Base-by-base conservation (phyloP, 495 filamentous ascomycete species). In the Astrothelium macrocarpum region DNA sequence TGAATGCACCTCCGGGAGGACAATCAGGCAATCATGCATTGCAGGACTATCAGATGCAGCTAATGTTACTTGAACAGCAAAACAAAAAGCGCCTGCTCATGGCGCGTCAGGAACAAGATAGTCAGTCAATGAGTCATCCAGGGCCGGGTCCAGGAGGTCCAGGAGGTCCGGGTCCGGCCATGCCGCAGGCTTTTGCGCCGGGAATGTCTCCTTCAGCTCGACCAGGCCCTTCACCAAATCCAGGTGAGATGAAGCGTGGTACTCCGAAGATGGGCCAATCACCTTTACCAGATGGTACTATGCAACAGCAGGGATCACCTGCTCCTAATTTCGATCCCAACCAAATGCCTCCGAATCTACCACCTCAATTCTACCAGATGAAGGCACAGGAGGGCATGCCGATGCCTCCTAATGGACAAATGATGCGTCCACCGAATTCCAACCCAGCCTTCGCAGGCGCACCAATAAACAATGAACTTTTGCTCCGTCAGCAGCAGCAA, bases 41-140 rank as follows among this genome's bases (percentile, higher is more conserved):
- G 62, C 93, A 97, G 73, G 95, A 97, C 74, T 97, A 98, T 75
- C 94, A 98, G 77, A 96, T 97, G 94, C 94, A 98, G 71, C 79
- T 98, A 72, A 97, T 97, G 94, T 75, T 98, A 62, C 85, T 98
- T 45, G 94, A 98, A 75, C 94, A 98, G 77, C 94, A 98, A 74
- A 98, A 97, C 70, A 98, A 97, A 82, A 94, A 93, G 71, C 82
- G 94, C 26, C 78, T 98, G 70, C 87, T 97, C 82, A 95, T 96
- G 92, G 94, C 94, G 64, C 87, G 94, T 49, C 90, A 95, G 76
- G 94, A 97, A 75, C 93, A 97, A 77, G 91, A 97, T 68, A 77
- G 79, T 46, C 71, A 71, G 59, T 81, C 85, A 29, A 71, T 77
- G 67, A 85, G 85, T 62, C 49, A 56, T 56, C 83, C 83, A n/a